Base-by-base conservation (phyloP, 148 eudicot species). In the Salicornia ramosissima region DNA sequence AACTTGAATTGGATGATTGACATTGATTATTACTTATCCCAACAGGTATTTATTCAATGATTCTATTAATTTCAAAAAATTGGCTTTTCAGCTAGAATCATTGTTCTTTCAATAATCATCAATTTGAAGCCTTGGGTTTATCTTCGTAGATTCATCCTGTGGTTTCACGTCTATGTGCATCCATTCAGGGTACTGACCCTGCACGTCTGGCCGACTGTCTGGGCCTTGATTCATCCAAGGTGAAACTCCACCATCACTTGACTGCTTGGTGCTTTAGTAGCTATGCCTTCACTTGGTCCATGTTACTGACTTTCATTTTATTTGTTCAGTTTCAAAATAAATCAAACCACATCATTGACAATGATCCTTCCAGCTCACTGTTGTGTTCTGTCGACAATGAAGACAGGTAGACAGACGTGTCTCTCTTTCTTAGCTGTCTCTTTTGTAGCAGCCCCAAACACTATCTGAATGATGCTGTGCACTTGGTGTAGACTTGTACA, bases 141-240 rank as follows among this genome's bases (percentile, higher is more conserved):
- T 64, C 39, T 65, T 12, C 83, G 84, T 86, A 89, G 99, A 90
- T 95, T 63, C 96, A 91, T 81, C 97, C 99, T 67, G 99, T 95
- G 71, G 89, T 95, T 75, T 87, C 96, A 68, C 99, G 99, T 69
- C 82, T 95, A 46, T 95, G 99, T 80, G 97, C 99, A 72, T 83
- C 96, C 77, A 95, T 95, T 75, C 88, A 95, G 80, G 99, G 99
- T 33, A 95, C 99, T 58, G 85, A 91, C 76, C 99, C 99, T 77
- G 87, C 99, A 64, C 96, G 88, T 75, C 79, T 95, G 71, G 99
- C 97, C 60, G 88, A 89, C 72, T 95, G 99, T 81, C 83, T 91
- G 74, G 99, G 99, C 64, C 96, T 95, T 68, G 97, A 95, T 78
- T 74, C 99, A 65, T 86, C 91, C 22, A 95, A 95, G 97, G 97